A percentile compares a stretch with the other conserved stretches of the same genome.
Conservation (phyloP, 2,329 filamentous ascomycete species). For the Paecilomyces sp. region DNA sequence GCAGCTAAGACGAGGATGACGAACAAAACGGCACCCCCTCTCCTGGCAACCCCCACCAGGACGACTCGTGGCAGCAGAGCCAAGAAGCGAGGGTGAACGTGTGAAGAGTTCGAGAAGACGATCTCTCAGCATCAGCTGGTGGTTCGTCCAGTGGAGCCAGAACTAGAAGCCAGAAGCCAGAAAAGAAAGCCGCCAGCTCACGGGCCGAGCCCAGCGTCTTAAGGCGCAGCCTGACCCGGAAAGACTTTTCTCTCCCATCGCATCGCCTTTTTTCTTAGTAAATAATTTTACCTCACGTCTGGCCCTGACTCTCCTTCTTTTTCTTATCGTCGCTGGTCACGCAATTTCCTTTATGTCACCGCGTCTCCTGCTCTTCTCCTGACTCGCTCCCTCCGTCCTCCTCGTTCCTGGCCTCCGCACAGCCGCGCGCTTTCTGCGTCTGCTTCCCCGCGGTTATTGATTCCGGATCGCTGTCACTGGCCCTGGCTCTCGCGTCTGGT, state of each 20-base stretch:
- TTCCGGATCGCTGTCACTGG: neutral
- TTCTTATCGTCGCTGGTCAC: slow-evolving; percentile 13
- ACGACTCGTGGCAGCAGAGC: neutral
- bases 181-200: no score
- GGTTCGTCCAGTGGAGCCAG: neutral
- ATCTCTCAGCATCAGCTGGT: neutral
- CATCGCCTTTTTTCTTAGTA: slow-evolving; percentile 22
- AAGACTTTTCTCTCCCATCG: neutral
- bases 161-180: no score
- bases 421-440: slow-evolving; percentile 33
- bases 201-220: neutral
- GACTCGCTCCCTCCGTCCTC: slow-evolving; percentile 15
- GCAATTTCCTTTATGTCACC: slow-evolving; percentile 35
- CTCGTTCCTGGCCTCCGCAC: slow-evolving; percentile 33
- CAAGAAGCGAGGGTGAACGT: no score
- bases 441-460: slow-evolving; percentile 9
- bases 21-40: neutral
- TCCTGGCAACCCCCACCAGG: neutral
- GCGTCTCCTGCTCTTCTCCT: slow-evolving; percentile 11
- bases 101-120: neutral
- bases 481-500: neutral
- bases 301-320: slow-evolving; percentile 11
- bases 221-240: slow-evolving; percentile 2
- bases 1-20: neutral
- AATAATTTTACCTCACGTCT: slow-evolving; percentile 36